Evolutionary conservation across 129 eudicot genomes (phyloP).

Genomic region (sunflower (Helianthus annuus)): HanXRQr2.0-SUNRISE NC_035438.2:3572185-3572684

Average conservation of each 20-base stretch:
- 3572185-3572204: no score
- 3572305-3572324: no score
- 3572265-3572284: no score
- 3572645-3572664: conserved; percentile 6
- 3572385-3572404: conserved; percentile 50
- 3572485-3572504: conserved; percentile 36
- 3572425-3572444: conserved; percentile 28
- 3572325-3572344: neutral
- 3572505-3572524: conserved; percentile 51
- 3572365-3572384: neutral
- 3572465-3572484: conserved; percentile 25
- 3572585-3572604: conserved; percentile 72
- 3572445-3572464: conserved; percentile 18
- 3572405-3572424: conserved; percentile 23
- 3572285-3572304: no score
- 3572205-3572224: no score
- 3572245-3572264: no score
- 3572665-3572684: conserved; percentile 16
- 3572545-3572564: conserved; percentile 67
- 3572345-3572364: neutral
- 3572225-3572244: no score
- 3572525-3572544: conserved; percentile 52
- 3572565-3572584: conserved; percentile 64
- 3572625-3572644: neutral
- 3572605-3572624: conserved; percentile 31